phyloP scores from a whole-genome alignment of 768 basidiomycete genomes.

The Boletus coccyginus region DNA sequence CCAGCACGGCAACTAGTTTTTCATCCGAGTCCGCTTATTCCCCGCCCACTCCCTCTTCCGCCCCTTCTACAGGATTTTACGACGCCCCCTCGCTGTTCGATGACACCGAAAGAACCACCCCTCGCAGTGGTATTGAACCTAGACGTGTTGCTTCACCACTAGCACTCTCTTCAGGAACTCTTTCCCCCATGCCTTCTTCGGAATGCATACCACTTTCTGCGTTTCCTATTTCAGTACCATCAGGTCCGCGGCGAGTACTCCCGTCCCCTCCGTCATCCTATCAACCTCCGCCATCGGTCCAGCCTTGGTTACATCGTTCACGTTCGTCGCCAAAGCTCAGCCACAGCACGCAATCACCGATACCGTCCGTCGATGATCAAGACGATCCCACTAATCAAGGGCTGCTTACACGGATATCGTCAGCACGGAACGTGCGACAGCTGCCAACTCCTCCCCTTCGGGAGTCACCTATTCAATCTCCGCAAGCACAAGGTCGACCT shows the following conservation, averaged over 20 bases:
- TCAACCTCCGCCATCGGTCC: slow-evolving; percentile 28
- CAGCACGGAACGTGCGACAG: slow-evolving; percentile 25
- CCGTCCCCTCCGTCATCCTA: slow-evolving; percentile 31
- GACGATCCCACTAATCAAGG: slow-evolving; percentile 11
- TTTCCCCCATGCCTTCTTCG: slow-evolving; percentile 30
- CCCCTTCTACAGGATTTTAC: slow-evolving; percentile 38
- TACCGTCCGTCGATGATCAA: slow-evolving; percentile 14
- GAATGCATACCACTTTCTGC: slow-evolving; percentile 27
- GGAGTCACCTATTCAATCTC: slow-evolving; percentile 11
- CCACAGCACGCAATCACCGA: slow-evolving; percentile 14
- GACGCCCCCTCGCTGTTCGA: slow-evolving; percentile 20
- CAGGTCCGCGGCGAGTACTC: slow-evolving; percentile 23
- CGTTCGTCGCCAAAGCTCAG: slow-evolving; percentile 37
- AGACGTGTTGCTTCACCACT: slow-evolving; percentile 16
- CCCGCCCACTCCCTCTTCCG: slow-evolving; percentile 38
- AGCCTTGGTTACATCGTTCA: slow-evolving; percentile 33
- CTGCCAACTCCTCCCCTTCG: slow-evolving; percentile 34
- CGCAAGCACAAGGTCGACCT: slow-evolving; percentile 11
- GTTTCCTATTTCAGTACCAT: slow-evolving; percentile 17
- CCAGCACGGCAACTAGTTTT: slow-evolving; percentile 38
- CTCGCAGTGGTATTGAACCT: slow-evolving; percentile 10
- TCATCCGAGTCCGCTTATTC: slow-evolving; percentile 49
- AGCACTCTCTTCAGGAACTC: slow-evolving; percentile 21
- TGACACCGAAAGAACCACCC: slow-evolving; percentile 14
- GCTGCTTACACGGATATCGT: slow-evolving; percentile 20